phyloP scores from a whole-genome alignment of 1,284 basidiomycete species.

The Papiliotrema fonsecae region DNA sequence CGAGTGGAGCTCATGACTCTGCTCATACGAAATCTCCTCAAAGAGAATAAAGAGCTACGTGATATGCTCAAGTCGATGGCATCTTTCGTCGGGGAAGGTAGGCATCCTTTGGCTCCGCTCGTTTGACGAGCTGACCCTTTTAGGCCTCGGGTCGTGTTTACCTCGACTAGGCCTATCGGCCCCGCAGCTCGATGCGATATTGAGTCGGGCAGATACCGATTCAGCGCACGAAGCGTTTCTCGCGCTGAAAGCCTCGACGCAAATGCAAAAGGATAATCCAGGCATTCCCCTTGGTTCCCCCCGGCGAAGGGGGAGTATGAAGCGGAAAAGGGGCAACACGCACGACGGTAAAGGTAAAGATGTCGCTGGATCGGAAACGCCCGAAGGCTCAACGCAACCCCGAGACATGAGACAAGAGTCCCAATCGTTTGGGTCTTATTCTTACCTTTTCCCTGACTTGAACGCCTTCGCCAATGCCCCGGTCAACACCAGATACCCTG shows the following conservation, averaged over 20 bases:
- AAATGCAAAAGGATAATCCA: slow-evolving; percentile 32
- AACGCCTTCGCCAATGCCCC: slow-evolving; percentile 9
- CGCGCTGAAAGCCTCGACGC: slow-evolving; percentile 44
- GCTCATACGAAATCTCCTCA: slow-evolving; percentile 79
- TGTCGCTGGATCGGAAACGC: slow-evolving; percentile 10
- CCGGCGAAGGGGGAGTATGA: neutral
- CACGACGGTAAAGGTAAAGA: slow-evolving; percentile 1
- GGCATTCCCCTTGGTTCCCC: slow-evolving; percentile 26
- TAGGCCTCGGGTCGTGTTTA: slow-evolving; percentile 57
- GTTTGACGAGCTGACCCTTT: slow-evolving; percentile 1
- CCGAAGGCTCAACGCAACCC: too few species aligned
- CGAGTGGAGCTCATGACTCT: slow-evolving; percentile 73
- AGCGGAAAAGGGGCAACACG: too few species aligned
- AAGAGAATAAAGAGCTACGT: slow-evolving; percentile 78
- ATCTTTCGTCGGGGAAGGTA: slow-evolving; percentile 77
- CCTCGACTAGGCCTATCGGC: slow-evolving; percentile 68
- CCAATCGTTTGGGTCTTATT: slow-evolving; percentile 13
- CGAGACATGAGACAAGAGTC: too few species aligned
- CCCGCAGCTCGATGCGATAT: slow-evolving; percentile 68
- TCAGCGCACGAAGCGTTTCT: slow-evolving; percentile 85
- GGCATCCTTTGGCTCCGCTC: too few species aligned
- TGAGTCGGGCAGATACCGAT: slow-evolving; percentile 81
- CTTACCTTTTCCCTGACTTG: slow-evolving; percentile 30
- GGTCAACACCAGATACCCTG: neutral
- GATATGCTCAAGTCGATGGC: slow-evolving; percentile 68